Evolutionary conservation across 495 filamentous ascomycete genomes (phyloP), one percentile per base, ranked within the genome.

Genomic region (Penicillium daleae): DNA sequence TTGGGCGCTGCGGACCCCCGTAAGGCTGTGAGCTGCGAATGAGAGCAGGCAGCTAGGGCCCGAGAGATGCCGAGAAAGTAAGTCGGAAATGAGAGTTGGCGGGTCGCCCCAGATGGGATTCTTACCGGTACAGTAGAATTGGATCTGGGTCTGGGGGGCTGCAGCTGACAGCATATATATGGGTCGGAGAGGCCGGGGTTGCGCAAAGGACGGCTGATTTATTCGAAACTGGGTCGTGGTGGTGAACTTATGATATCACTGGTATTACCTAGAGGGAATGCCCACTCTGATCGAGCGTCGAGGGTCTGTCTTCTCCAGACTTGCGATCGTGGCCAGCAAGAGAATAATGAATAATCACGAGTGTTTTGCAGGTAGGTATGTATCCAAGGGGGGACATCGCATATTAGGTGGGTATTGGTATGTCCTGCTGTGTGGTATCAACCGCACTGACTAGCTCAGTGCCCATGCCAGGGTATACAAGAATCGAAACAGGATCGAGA

Each of bases 1-100:
- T 31, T 31, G 29, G 29, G 7, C 29, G 29, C 7, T 31, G n/a
- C n/a, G n/a, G n/a, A 31, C 29, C 15, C 13, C 8, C n/a, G 46
- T 27, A 49, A 49, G 46, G 46, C 46, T 49, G 24, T 49, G 46
- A 29, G 46, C 46, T 50, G 4, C 46, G 46, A 50, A 50, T 50
- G 46, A 50, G 46, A 50, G 24, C 3, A 3, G 2, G 10, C 8
- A 42, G n/a, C 12, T 21, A 4, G 13, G 13, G 46, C 24, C 26
- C 24, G 24, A 6, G 8, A 5, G 21, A 48, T n/a, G 5, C 24
- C 46, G 22, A 49, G 22, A 8, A 9, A 42, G 21, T 21, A n/a
- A 44, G 40, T 19, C 9, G n/a, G 37, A 40, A 40, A 40, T 42
- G 17, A 22, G n/a, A 24, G 17, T 24, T 10, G n/a, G 5, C 12